phyloP scores from a whole-genome alignment of 768 basidiomycete species.

The Macrolepiota fuliginosa region DNA sequence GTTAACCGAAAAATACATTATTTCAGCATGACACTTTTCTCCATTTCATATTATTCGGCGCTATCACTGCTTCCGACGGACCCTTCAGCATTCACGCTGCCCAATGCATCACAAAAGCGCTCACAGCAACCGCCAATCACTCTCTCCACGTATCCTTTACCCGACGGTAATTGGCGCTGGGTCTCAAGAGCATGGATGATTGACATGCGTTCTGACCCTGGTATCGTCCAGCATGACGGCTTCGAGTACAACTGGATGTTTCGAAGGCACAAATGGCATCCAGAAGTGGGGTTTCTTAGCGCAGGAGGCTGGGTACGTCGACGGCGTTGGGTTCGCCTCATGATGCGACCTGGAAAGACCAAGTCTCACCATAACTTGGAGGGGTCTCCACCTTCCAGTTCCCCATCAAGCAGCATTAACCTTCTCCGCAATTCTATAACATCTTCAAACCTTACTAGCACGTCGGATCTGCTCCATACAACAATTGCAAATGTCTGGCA shows the following conservation, averaged over 20 bases:
- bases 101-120: conserved; percentile 36
- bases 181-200: conserved; percentile 82
- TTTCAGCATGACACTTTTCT: conserved; percentile 62
- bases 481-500: conserved; percentile 20
- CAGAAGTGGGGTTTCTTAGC: conserved; percentile 56
- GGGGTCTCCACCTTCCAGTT: conserved; percentile 14
- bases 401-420: background rate
- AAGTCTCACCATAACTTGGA: conserved; percentile 13
- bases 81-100: conserved; percentile 71
- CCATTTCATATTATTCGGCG: conserved; percentile 68
- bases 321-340: conserved; percentile 80
- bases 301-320: conserved; percentile 75
- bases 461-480: conserved; percentile 15
- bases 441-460: conserved; percentile 27
- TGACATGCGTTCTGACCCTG: conserved; percentile 77
- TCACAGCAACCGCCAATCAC: conserved; percentile 53
- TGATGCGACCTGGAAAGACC: conserved; percentile 61
- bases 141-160: conserved; percentile 65
- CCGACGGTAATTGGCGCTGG: conserved; percentile 82
- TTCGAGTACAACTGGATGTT: conserved; percentile 88
- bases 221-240: conserved; percentile 77
- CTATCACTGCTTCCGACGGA: conserved; percentile 69
- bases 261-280: conserved; percentile 61
- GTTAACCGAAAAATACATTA: background rate
- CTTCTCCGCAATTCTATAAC: conserved; percentile 24